Evolutionary conservation across 805 yeast species (phyloP), one percentile per base, ranked within the genome.

Genomic region (Zygoascus bituminiphila): DNA sequence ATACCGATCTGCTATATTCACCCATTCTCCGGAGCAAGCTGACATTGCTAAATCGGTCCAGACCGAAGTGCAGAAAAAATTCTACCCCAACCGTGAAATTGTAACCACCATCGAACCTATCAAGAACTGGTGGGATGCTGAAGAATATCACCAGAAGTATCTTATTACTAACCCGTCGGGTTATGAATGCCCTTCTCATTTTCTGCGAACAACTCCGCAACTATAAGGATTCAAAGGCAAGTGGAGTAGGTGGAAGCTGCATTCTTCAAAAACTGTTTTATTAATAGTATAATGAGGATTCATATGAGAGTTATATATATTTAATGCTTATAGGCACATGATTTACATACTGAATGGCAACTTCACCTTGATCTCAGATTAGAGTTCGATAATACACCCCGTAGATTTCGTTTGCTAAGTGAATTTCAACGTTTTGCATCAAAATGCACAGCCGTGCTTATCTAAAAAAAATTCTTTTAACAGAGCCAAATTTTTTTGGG

Each of bases 101-200:
- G 83, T 70, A 42, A 88, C 98, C 1, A 68, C 67, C 41, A 77
- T 89, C 45, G 84, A 78, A 60, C 83, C 85, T 7, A 74, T 88
- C 41, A 62, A 70, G 45, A 72, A 71, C 51, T 93, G 86, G 74
- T 83, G 81, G 71, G 96, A 89, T 62, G 98, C 97, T n/a, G 98
- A 91, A 66, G 89, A 81, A 33, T 91, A 89, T 64, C 98, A 91
- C 64, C 98, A 91, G 63, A 61, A 74, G 52, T 91, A 93, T 63
- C 71, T 91, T 58, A 74, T 75, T 49, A 81, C 78, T 59, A 88
- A 91, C 63, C 95, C 96, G 2, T 66, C 69, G 4, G 97, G 97
- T 4, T 88, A 89, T 64, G 86, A 84, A 51, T 91, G 98, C 63
- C 91, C 96, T 19, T 80, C 91, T 3, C 98, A 91, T 62, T 88